Base-by-base conservation (phyloP, 2,329 filamentous ascomycete species). In the Tolypocladium pustulatum region DNA sequence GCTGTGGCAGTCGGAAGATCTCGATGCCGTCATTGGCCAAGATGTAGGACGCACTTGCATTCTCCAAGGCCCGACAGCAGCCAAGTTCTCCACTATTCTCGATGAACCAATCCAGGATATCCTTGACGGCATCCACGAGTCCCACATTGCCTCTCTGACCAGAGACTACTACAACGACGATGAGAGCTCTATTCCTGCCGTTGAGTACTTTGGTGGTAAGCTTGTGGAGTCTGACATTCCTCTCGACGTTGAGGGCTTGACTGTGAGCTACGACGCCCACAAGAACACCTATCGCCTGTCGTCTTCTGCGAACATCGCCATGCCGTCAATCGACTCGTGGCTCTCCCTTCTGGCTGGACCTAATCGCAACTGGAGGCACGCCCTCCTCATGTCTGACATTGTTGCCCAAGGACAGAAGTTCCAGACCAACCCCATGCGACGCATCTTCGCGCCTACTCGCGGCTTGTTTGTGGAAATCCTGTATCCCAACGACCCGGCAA, bases 21-120 rank as follows among this genome's bases (percentile, higher is more conserved):
- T 99, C 13, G 93, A 95, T 68, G 94, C 94, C 57, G 92, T 99
- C 59, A 92, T 97, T 61, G 93, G 82, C 65, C 94, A 97, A 75
- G 95, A 99, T 71, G 94, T 99, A 60, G 92, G 91, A 63, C 86
- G 95, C 70, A 96, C 92, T 52, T 97, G 92, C 78, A 97, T 99
- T 70, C 80, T 99, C 41, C 94, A 99, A 73, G 95, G 94, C 22
- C 94, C 94, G 6, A 91, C 92, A 76, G 89, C 94, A 58, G 94
- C 85, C 68, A 93, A 88, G 74, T 97, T 91, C 76, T 95, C 92
- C 0, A 96, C 83, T 46, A 81, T 89, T 61, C 83, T 96, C 43
- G 91, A 99, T 67, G 91, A 99, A 78, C 94, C 94, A 0, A 88
- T 97, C 73, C 89, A 96, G 77, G 88, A 96, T 57, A 99, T 99